Base-by-base conservation (phyloP, 2,329 filamentous ascomycete species). In the Venturia oleaginea region DNA sequence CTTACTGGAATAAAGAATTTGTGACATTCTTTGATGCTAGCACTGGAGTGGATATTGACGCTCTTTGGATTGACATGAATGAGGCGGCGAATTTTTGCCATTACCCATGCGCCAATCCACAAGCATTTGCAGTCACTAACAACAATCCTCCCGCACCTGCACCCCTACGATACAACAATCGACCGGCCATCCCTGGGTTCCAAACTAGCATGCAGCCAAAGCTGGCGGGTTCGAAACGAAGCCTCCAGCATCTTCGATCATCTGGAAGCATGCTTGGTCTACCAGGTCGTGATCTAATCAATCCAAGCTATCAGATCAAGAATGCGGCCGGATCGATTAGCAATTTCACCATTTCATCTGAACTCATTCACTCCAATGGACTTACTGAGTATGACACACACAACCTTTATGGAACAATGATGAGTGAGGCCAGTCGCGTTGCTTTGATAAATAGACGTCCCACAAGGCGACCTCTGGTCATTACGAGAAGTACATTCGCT, bases 381-480 rank as follows among this genome's bases (percentile, higher is more conserved):
- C 76, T 86, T 43, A 78, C 80, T 24, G 84, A 89, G 73, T 91
- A 90, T 71, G 90, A 92, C 68, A 89, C 86, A 0, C 90, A 92
- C 73, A 92, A 92, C 69, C 74, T 92, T 1, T 91, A 90, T 72
- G 90, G 90, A 0, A 83, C 84, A 70, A 81, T 90, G 85, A 92
- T 92, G 89, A 88, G 86, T 1, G 75, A 79, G 22, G 77, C 83
- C 4, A 89, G 87, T 0, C 82, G 84, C 62, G 74, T 81, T 15
- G 86, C 89, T 1, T 89, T 92, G 88, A 73, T 85, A 7, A 74
- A 78, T 15, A 83, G 89, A 10, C 83, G 88, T 0, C 88, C 89
- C 0, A 72, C 74, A 0, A 75, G 85, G 5, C 83, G 89, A 0
- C 88, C 90, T 1, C 72, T 92, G 65, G 79, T 92, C 59, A 89